These are phyloP conservation scores for Bipolaris bicolor DNA, from an alignment of 2,329 filamentous ascomycete species.

Conservation along the genomic window DNA sequence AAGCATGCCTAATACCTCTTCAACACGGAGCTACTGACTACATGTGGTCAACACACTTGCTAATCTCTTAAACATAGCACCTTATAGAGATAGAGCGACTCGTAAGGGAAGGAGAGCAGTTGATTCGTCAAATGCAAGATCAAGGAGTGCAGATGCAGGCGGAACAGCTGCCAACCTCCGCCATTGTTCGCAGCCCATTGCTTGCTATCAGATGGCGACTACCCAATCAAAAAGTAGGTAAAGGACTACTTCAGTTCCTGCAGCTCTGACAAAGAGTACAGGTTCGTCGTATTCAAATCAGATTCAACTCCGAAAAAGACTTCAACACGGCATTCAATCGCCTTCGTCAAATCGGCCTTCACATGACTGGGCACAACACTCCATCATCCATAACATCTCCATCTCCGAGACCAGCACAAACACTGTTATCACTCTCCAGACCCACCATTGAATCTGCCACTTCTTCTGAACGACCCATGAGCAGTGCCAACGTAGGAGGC, in stretches of 20 bases:
- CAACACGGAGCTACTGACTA: neutral
- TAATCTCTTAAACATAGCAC: slow-evolving; percentile 27
- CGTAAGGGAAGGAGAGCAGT: slow-evolving; percentile 24
- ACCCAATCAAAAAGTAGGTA: slow-evolving; percentile 44
- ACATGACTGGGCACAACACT: slow-evolving; percentile 27
- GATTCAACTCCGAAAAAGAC: slow-evolving; percentile 49
- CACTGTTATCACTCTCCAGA: neutral
- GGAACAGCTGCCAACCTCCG: slow-evolving; percentile 55
- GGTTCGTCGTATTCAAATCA: slow-evolving; percentile 55
- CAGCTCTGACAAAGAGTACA: slow-evolving; percentile 27
- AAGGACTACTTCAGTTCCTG: too few relatives aligned
- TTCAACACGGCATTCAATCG: slow-evolving; percentile 43
- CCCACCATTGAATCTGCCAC: slow-evolving; percentile 2
- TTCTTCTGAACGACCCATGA: slow-evolving; percentile 5
- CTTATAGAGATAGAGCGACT: slow-evolving; percentile 34
- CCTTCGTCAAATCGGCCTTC: slow-evolving; percentile 44
- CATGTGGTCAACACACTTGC: neutral
- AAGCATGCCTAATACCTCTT: slow-evolving; percentile 3
- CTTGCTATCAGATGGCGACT: slow-evolving; percentile 52
- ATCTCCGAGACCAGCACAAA: slow-evolving; percentile 5
- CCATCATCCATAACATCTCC: slow-evolving; percentile 22
- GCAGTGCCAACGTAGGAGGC: neutral
- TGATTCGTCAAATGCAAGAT: slow-evolving; percentile 29
- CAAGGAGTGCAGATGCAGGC: slow-evolving; percentile 37
- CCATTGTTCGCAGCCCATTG: slow-evolving; percentile 47